Evolutionary conservation across 257 asterid genomes (phyloP), one percentile per base, ranked within the genome.

Genomic region (Solanum arcanum): DNA sequence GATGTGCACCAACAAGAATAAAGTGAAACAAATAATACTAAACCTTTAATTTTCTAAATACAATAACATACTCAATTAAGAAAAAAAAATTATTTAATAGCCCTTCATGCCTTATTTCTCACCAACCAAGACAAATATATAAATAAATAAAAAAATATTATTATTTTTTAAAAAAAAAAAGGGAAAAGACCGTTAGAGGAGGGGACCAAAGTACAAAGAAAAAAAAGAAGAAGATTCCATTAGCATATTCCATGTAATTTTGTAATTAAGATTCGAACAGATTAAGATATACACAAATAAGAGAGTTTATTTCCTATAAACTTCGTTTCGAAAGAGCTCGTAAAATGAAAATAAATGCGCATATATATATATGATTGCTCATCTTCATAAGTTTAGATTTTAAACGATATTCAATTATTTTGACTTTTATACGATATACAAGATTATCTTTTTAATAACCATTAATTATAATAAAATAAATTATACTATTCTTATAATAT

Each of bases 201-300:
- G 59, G 84, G 66, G 64, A 27, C 66, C 66, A 44, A n/a, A 77
- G 39, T 1, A 25, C 62, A 77, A 25, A 13, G n/a, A 7, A 18
- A 56, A 52, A 47, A 47, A 52, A 52, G 0, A 76, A 76, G 15
- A 41, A 1, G 83, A 42, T 42, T 13, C 12, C 56, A 6, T 33
- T 2, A 23, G 29, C 31, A 62, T 62, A 62, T 64, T 12, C 8
- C 23, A 16, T 9, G 7, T 3, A 64, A 25, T 68, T 14, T 15
- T 6, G 1, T 6, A 7, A 29, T 2, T 68, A 7, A 0, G 0
- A 14, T 14, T 1, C 0, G 5, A 68, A 27, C 0, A 29, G 5
- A 27, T 6, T 27, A 68, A 27, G 0, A 27, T 27, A 14, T 68
- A 68, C 5, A 0, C 3, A 7, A 27, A 68, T 27, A 13, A 13